These are phyloP conservation scores for Tolypocladium cylindrosporum DNA, from an alignment of 2,329 filamentous ascomycete species.

Conservation along the genomic window DNA sequence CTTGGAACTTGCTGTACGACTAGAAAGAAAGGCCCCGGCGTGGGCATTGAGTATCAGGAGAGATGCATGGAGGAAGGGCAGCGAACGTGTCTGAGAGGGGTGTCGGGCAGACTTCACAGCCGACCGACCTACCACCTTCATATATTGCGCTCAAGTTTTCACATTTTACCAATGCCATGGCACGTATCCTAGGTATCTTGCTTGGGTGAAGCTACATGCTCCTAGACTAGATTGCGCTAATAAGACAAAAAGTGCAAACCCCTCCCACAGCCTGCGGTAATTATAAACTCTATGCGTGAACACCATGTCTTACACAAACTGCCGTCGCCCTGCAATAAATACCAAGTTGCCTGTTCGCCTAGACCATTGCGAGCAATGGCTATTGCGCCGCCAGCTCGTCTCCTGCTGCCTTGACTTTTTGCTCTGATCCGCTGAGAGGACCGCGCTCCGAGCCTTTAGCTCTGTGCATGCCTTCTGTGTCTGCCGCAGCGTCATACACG, in stretches of 20 bases:
- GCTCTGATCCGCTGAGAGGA: not conserved
- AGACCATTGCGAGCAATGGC: not conserved
- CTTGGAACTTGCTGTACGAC: not conserved
- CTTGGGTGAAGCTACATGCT: conserved; percentile 2
- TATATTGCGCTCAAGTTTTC: not conserved
- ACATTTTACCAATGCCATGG: conserved; percentile 1
- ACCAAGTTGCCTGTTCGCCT: not conserved
- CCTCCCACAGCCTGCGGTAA: not conserved
- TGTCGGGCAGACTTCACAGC: not conserved
- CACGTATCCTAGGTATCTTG: conserved; percentile 10
- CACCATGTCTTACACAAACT: not conserved
- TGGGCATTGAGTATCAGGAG: not conserved
- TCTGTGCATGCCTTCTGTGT: not conserved
- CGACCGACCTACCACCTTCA: not conserved
- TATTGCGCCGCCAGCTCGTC: not conserved
- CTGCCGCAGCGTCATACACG: not conserved
- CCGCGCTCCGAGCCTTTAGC: not conserved
- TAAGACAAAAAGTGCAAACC: not conserved
- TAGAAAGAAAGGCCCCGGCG: not conserved
- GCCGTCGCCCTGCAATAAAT: not conserved
- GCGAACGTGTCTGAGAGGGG: not conserved
- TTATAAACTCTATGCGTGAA: not conserved
- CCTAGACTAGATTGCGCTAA: not conserved
- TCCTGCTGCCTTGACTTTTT: not conserved
- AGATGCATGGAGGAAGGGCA: not conserved